Percentiles rank a stretch among this genome's conserved stretches.
Evolutionary conservation across 306 rosid species (phyloP).

Genomic region (Albizia julibrissin): DNA sequence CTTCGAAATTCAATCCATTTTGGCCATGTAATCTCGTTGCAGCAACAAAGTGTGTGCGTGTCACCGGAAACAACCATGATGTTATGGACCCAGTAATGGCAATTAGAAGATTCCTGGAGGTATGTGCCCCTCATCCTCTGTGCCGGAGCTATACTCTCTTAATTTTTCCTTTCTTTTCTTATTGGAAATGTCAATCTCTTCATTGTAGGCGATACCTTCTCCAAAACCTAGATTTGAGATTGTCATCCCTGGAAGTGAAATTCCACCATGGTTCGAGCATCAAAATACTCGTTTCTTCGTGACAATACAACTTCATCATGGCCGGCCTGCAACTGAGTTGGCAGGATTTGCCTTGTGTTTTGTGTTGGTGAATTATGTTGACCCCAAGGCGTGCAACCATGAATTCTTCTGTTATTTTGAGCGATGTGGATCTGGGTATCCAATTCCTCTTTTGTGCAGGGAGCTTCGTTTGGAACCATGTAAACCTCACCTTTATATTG

Average conservation of each 20-base stretch:
- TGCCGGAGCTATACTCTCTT: neutral
- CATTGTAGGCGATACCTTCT: neutral
- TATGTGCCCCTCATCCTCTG: neutral
- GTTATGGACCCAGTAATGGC: neutral
- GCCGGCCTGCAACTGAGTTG: slow-evolving; percentile 32
- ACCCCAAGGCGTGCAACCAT: neutral
- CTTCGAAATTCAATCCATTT: neutral
- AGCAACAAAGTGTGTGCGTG: neutral
- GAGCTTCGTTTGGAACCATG: neutral
- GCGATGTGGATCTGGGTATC: neutral
- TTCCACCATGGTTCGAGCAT: slow-evolving; percentile 10
- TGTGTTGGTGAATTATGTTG: slow-evolving; percentile 14
- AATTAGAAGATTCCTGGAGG: neutral
- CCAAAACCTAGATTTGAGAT: neutral
- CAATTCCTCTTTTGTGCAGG: neutral
- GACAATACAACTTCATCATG: slow-evolving; percentile 16
- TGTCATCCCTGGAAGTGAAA: neutral
- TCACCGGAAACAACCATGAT: neutral
- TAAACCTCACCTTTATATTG: slow-evolving; percentile 4
- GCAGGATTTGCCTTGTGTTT: slow-evolving; percentile 45
- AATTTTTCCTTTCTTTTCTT: too few species aligned
- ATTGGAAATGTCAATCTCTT: neutral
- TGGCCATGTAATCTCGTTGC: neutral
- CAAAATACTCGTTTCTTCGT: slow-evolving; percentile 22
- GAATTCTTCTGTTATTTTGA: neutral